Percentiles rank a stretch among this genome's conserved stretches.
Evolutionary conservation across 257 asterid species (phyloP).

Genomic region (Haberlea rhodopensis): DNA sequence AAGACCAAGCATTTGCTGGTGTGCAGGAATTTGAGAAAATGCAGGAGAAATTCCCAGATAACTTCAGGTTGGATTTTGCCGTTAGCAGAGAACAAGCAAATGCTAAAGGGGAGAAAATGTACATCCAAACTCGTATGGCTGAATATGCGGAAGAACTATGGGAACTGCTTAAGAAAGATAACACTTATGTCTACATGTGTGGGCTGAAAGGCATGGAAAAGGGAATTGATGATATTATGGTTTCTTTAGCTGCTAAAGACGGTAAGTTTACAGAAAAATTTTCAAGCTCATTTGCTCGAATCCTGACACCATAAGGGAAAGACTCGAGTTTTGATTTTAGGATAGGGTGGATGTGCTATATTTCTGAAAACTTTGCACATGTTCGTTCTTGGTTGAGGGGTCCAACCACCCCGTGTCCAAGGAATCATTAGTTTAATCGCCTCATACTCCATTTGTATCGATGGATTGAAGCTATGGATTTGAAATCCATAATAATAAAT

Average conservation of each 20-base stretch:
- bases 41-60: constrained; percentile 74
- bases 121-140: constrained; percentile 97
- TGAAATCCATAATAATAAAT: no score
- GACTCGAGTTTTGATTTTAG: no score
- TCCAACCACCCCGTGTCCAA: no score
- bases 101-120: constrained; percentile 89
- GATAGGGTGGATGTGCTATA: no score
- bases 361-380: no score
- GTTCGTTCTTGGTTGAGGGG: no score
- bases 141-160: constrained; percentile 90
- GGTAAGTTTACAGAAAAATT: no score
- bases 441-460: no score
- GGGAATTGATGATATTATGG: constrained; percentile 93
- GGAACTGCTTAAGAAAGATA: constrained; percentile 88
- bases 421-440: no score
- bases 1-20: neutral
- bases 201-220: constrained; percentile 97
- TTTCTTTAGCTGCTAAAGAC: constrained; percentile 71
- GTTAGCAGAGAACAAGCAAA: constrained; percentile 93
- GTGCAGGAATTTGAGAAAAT: constrained; percentile 89
- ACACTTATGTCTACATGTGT: constrained; percentile 91
- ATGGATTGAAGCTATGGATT: no score
- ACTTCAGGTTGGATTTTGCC: constrained; percentile 86
- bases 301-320: no score
- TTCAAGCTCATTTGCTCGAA: no score